These are phyloP conservation scores for Phlyctochytrium planicorne DNA, from an alignment of 192 early-diverging fungal genomes.

Conservation along the genomic window DNA sequence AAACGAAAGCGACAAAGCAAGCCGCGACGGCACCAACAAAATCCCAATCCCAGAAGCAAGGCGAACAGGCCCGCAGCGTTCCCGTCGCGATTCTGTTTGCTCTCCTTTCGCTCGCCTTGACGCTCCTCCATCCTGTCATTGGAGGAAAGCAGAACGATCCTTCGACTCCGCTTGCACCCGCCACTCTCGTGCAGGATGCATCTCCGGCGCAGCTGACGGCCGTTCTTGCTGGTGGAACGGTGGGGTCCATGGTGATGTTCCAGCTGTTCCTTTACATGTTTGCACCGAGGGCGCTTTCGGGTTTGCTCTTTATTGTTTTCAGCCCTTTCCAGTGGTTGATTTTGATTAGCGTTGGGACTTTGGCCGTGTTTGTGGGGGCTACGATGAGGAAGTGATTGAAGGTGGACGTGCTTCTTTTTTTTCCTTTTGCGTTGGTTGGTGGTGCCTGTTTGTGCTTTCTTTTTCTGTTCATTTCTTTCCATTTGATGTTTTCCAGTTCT, in stretches of 20 bases:
- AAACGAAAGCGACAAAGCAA: not conserved
- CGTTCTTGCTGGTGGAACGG: not conserved
- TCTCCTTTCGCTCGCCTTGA: not conserved
- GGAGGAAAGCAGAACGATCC: not conserved
- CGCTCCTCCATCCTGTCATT: not conserved
- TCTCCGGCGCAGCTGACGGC: conserved; percentile 5
- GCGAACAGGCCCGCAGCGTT: not conserved
- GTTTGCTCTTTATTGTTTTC: conserved; percentile 1
- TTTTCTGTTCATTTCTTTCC: too few species aligned
- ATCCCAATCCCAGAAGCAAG: not conserved
- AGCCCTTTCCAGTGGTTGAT: not conserved
- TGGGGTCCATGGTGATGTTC: not conserved
- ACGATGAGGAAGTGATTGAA: not conserved
- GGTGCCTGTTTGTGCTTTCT: too few species aligned
- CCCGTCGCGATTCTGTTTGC: conserved; percentile 2
- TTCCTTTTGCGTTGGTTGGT: too few species aligned
- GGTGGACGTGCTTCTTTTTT: too few species aligned
- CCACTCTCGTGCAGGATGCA: not conserved
- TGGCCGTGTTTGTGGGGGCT: not conserved
- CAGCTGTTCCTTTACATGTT: not conserved
- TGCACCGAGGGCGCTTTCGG: not conserved
- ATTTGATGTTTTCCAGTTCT: too few species aligned
- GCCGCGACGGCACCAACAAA: not conserved
- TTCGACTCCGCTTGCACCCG: not conserved
- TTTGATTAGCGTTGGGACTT: not conserved